Percentiles rank a stretch among this genome's conserved stretches.
Conservation (phyloP, 2,329 filamentous ascomycete genomes). For the Colletotrichum tropicicola region DNA sequence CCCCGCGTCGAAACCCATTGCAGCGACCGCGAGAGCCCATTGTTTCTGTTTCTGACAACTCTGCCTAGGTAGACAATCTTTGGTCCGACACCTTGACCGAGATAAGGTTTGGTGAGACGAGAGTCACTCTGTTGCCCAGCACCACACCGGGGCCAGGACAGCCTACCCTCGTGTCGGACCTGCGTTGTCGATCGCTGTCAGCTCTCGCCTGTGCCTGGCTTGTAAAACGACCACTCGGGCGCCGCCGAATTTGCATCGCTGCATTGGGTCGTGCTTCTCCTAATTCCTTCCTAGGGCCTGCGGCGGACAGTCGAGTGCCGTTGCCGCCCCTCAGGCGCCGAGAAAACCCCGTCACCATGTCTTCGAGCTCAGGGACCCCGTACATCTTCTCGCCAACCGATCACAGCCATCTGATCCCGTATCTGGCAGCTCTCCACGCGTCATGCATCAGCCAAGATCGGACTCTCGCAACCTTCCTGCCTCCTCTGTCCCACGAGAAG, state of each 20-base stretch:
- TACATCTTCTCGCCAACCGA: slow-evolving; percentile 52
- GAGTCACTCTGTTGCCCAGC: background rate
- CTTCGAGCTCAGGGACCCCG: slow-evolving; percentile 23
- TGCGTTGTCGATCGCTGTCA: slow-evolving; percentile 12
- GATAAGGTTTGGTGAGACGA: background rate
- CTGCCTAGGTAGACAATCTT: background rate
- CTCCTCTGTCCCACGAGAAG: slow-evolving; percentile 65
- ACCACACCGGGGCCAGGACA: background rate
- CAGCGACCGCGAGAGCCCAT: no score
- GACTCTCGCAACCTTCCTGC: slow-evolving; percentile 66
- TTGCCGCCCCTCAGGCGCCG: background rate
- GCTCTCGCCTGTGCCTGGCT: background rate
- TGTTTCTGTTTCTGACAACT: no score
- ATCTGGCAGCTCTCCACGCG: slow-evolving; percentile 66
- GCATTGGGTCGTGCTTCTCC: no score
- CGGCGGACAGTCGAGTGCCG: background rate
- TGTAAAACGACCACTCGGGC: background rate
- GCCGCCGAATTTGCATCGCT: background rate
- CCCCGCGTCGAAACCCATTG: background rate
- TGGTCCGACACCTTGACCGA: background rate
- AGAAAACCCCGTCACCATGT: slow-evolving; percentile 7
- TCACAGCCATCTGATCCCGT: slow-evolving; percentile 62
- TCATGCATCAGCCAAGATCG: slow-evolving; percentile 67
- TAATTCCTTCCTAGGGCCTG: background rate
- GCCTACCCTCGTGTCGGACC: background rate